phyloP scores from a whole-genome alignment of 2,329 filamentous ascomycete genomes.

The Hymenoscyphus albidus region DNA sequence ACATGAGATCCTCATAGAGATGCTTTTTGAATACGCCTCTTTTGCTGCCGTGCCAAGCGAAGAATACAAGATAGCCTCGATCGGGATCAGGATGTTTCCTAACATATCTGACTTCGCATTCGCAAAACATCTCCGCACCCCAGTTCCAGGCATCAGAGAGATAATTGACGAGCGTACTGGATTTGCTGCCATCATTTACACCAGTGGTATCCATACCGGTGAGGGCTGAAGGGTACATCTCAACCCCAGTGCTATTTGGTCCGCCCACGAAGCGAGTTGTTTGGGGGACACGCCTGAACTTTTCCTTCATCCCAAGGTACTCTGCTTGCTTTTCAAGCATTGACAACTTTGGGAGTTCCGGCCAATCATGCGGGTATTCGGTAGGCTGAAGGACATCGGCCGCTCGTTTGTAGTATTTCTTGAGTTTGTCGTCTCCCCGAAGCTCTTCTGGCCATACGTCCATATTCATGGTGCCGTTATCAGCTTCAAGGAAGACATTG shows the following conservation, averaged over 20 bases:
- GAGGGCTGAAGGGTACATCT: conserved; percentile 56
- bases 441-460: conserved; percentile 58
- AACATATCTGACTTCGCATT: conserved; percentile 62
- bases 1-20: conserved; percentile 58
- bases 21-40: conserved; percentile 52
- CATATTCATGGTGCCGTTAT: conserved; percentile 50
- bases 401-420: conserved; percentile 55
- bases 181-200: conserved; percentile 65
- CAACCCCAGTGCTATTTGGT: conserved; percentile 59
- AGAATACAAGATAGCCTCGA: conserved; percentile 57
- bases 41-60: conserved; percentile 59
- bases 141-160: conserved; percentile 68
- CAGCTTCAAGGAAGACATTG: conserved; percentile 61
- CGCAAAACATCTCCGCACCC: conserved; percentile 68
- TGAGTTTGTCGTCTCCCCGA: conserved; percentile 41
- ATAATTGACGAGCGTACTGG: conserved; percentile 62
- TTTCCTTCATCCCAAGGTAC: conserved; percentile 46
- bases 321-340: conserved; percentile 55
- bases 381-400: conserved; percentile 54
- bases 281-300: conserved; percentile 54
- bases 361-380: conserved; percentile 55
- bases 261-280: conserved; percentile 61
- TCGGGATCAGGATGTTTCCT: conserved; percentile 45
- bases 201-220: conserved; percentile 62
- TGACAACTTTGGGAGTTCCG: conserved; percentile 53